Evolutionary conservation across 2,329 filamentous ascomycete genomes (phyloP), one percentile per base, ranked within the genome.

Genomic region (Xylogone sp.): DNA sequence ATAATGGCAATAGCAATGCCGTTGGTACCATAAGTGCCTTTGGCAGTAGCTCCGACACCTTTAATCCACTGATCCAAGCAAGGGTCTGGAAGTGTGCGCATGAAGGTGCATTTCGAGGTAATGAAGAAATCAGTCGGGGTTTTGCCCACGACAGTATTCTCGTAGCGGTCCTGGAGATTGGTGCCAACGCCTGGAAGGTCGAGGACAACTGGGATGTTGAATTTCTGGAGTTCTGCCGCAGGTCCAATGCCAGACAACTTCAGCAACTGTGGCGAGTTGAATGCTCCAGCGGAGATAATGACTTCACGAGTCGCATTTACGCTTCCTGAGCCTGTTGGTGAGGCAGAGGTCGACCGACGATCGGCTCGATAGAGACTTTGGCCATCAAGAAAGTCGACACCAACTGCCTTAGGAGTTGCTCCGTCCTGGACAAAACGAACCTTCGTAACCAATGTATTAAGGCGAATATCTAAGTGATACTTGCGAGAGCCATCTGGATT

Each of bases 121-220:
- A 68, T 57, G 7, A 61, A 62, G 57, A 71, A 73, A 55, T 71
- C 65, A 46, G 62, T 70, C 2, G 65, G 70, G 4, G 62, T 54
- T 19, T 75, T 69, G 29, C 71, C 76, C 31, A 74, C 64, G 21
- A 78, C 66, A 16, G 68, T 66, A 46, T 76, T 71, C 62, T 77
- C 78, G 62, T 79, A 78, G 52, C 77, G 50, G 76, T 74, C 58
- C 76, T 79, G 73, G 2, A 84, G 69, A 64, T 86, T 85, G 43
- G 71, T 73, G 42, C 84, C 84, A n/a, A 88, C 82, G 10, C 87
- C 82, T 0, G 82, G 82, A 1, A 83, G 71, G 59, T 87, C 74
- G 2, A 54, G 80, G 27, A 84, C 57, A 2, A 84, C 68, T 2
- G 71, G 65, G 53, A 86, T 84, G 29, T 69, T 64, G 58, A 77